Conservation (phyloP, 371 early-diverging fungal species). For the Apophysomyces variabilis region DNA sequence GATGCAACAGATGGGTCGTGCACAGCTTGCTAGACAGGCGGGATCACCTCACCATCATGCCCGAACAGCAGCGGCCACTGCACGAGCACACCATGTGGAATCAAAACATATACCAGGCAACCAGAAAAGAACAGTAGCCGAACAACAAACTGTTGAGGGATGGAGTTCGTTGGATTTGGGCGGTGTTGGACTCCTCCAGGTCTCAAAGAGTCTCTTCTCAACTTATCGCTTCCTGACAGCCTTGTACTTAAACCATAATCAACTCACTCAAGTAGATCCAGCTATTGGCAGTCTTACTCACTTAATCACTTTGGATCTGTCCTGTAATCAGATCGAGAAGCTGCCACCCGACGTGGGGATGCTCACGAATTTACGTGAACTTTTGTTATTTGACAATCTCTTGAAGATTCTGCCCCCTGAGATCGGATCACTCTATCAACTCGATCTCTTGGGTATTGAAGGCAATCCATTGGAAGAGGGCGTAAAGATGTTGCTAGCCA, state of each 20-base stretch:
- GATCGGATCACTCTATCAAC: slow-evolving; percentile 84
- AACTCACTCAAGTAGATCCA: slow-evolving; percentile 68
- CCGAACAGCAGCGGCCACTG: slow-evolving; percentile 62
- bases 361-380: slow-evolving; percentile 76
- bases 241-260: slow-evolving; percentile 90
- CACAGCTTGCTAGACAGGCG: slow-evolving; percentile 64
- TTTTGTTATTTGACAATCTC: slow-evolving; percentile 89
- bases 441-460: slow-evolving; percentile 87
- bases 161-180: slow-evolving; percentile 83
- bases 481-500: slow-evolving; percentile 71
- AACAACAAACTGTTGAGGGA: slow-evolving; percentile 26
- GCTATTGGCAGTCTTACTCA: slow-evolving; percentile 65
- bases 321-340: slow-evolving; percentile 80
- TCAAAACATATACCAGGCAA: background rate
- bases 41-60: slow-evolving; percentile 79
- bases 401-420: slow-evolving; percentile 85
- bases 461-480: slow-evolving; percentile 92
- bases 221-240: slow-evolving; percentile 76
- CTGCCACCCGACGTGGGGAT: slow-evolving; percentile 89
- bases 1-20: slow-evolving; percentile 65
- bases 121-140: background rate
- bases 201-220: slow-evolving; percentile 70
- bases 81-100: slow-evolving; percentile 21
- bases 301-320: slow-evolving; percentile 72
- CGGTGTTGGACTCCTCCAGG: slow-evolving; percentile 78